Conservation (phyloP, 2,329 filamentous ascomycete species). For the Leptodontidium sp. region DNA sequence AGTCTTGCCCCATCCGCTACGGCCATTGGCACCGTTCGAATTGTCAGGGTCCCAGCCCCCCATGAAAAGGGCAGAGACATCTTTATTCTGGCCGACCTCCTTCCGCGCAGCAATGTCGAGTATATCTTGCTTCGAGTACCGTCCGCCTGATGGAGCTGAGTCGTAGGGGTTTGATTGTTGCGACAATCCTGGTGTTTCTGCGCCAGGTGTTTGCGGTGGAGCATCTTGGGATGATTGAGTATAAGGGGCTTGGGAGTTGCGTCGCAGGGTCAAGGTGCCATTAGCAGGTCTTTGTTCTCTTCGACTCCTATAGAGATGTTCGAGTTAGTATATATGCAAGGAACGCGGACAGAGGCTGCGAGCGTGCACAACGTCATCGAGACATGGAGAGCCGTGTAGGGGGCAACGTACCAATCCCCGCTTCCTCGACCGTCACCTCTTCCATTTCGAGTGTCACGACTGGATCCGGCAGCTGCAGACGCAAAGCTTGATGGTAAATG, state of each 20-base stretch:
- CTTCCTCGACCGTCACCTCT: conserved; percentile 66
- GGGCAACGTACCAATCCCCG: conserved; percentile 74
- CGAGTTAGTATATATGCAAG: conserved; percentile 10
- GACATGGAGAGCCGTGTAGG: conserved; percentile 5
- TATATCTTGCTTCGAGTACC: conserved; percentile 62
- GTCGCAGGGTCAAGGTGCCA: conserved; percentile 70
- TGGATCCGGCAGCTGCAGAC: conserved; percentile 77
- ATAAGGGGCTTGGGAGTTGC: conserved; percentile 66
- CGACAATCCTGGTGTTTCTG: conserved; percentile 36
- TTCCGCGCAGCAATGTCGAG: conserved; percentile 73
- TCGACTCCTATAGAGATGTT: conserved; percentile 57
- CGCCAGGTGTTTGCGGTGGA: conserved; percentile 32
- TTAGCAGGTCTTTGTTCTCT: conserved; percentile 65
- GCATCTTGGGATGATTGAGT: conserved; percentile 47
- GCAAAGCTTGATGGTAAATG: conserved; percentile 85
- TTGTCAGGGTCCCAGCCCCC: conserved; percentile 81
- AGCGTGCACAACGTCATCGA: neutral
- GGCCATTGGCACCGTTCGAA: conserved; percentile 66
- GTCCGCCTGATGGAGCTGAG: conserved; percentile 47
- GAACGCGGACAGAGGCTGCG: neutral
- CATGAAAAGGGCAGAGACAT: conserved; percentile 74
- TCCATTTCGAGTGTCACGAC: conserved; percentile 65
- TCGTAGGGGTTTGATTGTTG: conserved; percentile 48
- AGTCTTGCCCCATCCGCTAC: conserved; percentile 77
- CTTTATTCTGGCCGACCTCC: conserved; percentile 59